Conservation (phyloP, 1,139 yeast species). For the Debaryomyces subglobosus region DNA sequence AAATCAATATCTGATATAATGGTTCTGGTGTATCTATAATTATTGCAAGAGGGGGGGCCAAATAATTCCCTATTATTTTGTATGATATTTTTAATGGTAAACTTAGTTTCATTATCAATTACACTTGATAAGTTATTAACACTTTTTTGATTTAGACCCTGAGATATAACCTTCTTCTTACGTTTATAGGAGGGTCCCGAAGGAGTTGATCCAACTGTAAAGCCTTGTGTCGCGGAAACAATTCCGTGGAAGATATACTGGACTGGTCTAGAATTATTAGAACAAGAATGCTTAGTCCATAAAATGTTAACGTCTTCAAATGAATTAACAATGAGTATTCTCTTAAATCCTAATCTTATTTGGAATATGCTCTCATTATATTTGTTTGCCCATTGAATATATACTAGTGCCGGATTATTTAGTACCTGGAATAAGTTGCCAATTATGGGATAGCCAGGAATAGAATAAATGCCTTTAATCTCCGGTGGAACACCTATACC, state of each 20-base stretch:
- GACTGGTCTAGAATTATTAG: constrained; percentile 69
- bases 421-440: constrained; percentile 55
- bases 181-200: constrained; percentile 55
- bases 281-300: constrained; percentile 56
- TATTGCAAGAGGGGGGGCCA: constrained; percentile 27
- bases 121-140: constrained; percentile 36
- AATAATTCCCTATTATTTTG: constrained; percentile 21
- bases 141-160: constrained; percentile 46
- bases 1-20: constrained; percentile 41
- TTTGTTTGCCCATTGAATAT: constrained; percentile 47
- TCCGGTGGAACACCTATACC: constrained; percentile 25
- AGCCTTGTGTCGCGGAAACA: constrained; percentile 63
- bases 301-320: constrained; percentile 54
- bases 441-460: constrained; percentile 55
- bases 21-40: constrained; percentile 16
- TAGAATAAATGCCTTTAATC: constrained; percentile 40
- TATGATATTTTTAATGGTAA: constrained; percentile 30
- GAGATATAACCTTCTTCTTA: constrained; percentile 58
- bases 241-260: constrained; percentile 69
- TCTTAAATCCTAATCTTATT: constrained; percentile 58
- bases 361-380: constrained; percentile 58
- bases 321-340: constrained; percentile 67
- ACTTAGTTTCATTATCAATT: constrained; percentile 48
- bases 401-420: constrained; percentile 54
- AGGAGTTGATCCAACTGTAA: constrained; percentile 80